Conservation (phyloP, 306 rosid species). For the Argentina anserina region DNA sequence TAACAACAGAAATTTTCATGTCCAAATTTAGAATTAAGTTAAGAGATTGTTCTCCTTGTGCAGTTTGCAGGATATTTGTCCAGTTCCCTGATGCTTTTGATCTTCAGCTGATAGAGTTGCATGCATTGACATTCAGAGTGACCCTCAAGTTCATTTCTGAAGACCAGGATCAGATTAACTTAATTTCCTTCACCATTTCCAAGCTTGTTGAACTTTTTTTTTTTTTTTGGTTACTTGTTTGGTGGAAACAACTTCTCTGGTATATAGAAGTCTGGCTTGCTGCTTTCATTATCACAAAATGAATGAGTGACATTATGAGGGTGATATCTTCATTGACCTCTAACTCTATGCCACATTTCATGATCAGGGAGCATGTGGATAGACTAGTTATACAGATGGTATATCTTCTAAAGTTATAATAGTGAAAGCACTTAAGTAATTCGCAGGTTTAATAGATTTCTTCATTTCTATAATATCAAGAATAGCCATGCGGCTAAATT, state of each 20-base stretch:
- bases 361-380: too few relatives aligned
- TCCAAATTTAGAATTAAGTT: not conserved
- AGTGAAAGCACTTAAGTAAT: too few relatives aligned
- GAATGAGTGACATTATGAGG: not conserved
- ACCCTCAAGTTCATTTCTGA: not conserved
- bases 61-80: slow-evolving; percentile 82
- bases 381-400: too few relatives aligned
- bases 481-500: too few relatives aligned
- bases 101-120: not conserved
- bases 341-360: too few relatives aligned
- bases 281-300: not conserved
- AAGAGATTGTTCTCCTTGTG: slow-evolving; percentile 21
- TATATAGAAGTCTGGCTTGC: not conserved
- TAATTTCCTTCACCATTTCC: not conserved
- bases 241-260: not conserved
- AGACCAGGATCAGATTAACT: not conserved
- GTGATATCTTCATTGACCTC: not conserved
- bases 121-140: not conserved
- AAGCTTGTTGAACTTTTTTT: not conserved
- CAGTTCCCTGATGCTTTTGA: slow-evolving; percentile 37
- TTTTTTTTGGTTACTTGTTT: not conserved
- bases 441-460: too few relatives aligned
- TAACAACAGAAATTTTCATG: not conserved
- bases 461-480: too few relatives aligned
- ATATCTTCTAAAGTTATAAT: too few relatives aligned